Base-by-base conservation (phyloP, 108 stramenopile genomes). In the Mayamaea pseudoterrestris region DNA sequence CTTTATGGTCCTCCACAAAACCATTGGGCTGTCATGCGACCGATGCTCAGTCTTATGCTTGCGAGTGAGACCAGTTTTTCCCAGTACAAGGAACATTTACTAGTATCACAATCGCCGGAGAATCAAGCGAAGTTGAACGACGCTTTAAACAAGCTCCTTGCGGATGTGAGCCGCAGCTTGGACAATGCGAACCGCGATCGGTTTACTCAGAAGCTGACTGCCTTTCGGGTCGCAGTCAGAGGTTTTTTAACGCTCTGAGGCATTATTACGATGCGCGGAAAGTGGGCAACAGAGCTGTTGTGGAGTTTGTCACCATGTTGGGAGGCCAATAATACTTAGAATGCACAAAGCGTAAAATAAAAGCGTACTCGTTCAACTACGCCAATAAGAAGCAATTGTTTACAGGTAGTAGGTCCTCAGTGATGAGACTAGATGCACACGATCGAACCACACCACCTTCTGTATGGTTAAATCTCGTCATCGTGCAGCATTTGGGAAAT, bases 21-120 rank as follows among this genome's bases (percentile, higher is more conserved):
- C 58, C 97, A 96, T 54, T 98, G 95, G 95, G 93, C 97, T 27
- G 83, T 98, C 17, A 94, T 95, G 68, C 71, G 94, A 24, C 97
- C 97, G 5, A 93, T 98, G 89, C 78, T 98, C n/a, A 86, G 83
- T 69, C 73, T 96, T 18, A 83, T 96, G 83, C 61, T 98, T 21
- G 93, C 94, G 14, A 87, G 79, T 34, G 95, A 95, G 65, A 65
- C 78, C 23, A 88, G 83, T 34, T 98, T 91, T 58, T 69, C 72
- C 17, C 62, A 69, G 6, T 96, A 94, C 90, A 93, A 92, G 73
- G 80, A 89, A 37, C 78, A 93, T 55, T 60, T 98, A 42, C 47
- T 94, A 47, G 74, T 67, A 32, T 79, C 94, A 1, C 97, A 98
- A 62, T 68, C 89, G 5, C 72, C 81, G 7, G 90, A 89, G 25